Evolutionary conservation across 192 early-diverging fungal species (phyloP).

Genomic region (Coemansia sp.): DNA sequence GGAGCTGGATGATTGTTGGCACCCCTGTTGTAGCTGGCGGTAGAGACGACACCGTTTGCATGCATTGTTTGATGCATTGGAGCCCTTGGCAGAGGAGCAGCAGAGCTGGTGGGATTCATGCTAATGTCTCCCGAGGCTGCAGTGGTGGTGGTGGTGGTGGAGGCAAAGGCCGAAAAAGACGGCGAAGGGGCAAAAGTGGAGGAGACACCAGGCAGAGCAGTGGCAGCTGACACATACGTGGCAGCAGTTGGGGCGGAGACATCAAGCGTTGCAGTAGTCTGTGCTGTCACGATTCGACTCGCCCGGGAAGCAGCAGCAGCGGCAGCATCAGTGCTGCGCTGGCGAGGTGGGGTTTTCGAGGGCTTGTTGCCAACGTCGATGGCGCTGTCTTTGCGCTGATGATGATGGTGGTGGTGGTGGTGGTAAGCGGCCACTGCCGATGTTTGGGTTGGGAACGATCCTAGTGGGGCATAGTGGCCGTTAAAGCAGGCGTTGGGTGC

Average conservation of each 20-base stretch:
- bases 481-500: not conserved
- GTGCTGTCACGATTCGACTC: not conserved
- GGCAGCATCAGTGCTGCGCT: not conserved
- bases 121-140: not conserved
- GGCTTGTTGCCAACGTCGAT: not conserved
- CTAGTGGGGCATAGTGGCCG: not conserved
- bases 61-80: conserved; percentile 6
- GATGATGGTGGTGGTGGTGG: not conserved
- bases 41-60: conserved; percentile 10
- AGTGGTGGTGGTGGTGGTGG: not conserved
- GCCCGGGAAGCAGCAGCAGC: not conserved
- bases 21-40: conserved; percentile 9
- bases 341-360: not conserved
- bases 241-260: not conserved
- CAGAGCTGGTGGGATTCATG: conserved; percentile 1
- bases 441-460: not conserved
- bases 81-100: conserved; percentile 10
- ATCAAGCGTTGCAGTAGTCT: not conserved
- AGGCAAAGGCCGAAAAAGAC: conserved; percentile 8
- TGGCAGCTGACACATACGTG: conserved; percentile 6
- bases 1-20: conserved; percentile 8
- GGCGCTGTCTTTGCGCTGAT: conserved; percentile 8
- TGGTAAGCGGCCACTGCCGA: not conserved
- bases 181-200: not conserved
- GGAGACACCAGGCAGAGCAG: not conserved